Evolutionary conservation across 768 basidiomycete species (phyloP).

Genomic region (Floccularia luteovirens): DNA sequence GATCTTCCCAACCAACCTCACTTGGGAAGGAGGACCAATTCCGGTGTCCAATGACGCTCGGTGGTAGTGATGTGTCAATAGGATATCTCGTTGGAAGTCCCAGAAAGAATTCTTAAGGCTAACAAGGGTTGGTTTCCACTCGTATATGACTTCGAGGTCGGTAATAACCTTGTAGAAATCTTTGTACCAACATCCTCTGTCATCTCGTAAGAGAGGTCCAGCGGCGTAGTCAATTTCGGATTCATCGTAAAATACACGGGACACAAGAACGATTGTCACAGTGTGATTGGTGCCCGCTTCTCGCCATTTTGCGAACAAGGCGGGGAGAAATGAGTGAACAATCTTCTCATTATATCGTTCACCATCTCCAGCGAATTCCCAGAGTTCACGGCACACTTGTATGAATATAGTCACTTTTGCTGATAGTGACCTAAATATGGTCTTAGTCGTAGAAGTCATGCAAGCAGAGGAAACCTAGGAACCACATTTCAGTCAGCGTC

Average conservation of each 20-base stretch:
- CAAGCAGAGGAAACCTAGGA: slow-evolving; percentile 75
- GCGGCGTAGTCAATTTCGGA: slow-evolving; percentile 77
- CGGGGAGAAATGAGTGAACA: slow-evolving; percentile 93
- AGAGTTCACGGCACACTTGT: slow-evolving; percentile 92
- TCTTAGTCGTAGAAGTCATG: slow-evolving; percentile 76
- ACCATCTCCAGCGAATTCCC: slow-evolving; percentile 96
- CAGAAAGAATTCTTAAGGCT: slow-evolving; percentile 85
- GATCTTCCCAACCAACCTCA: slow-evolving; percentile 69
- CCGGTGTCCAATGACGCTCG: slow-evolving; percentile 48
- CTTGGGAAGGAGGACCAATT: slow-evolving; percentile 40
- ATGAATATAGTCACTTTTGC: slow-evolving; percentile 93
- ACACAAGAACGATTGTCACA: slow-evolving; percentile 91
- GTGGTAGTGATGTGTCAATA: slow-evolving; percentile 85
- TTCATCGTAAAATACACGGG: slow-evolving; percentile 83
- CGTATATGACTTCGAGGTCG: slow-evolving; percentile 80
- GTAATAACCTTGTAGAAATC: slow-evolving; percentile 96
- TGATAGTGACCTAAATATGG: slow-evolving; percentile 84
- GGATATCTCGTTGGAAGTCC: slow-evolving; percentile 87
- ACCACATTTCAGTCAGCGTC: slow-evolving; percentile 1
- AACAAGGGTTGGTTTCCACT: slow-evolving; percentile 84
- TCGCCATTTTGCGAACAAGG: slow-evolving; percentile 80
- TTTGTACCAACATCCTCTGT: slow-evolving; percentile 78
- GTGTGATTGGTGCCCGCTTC: slow-evolving; percentile 85
- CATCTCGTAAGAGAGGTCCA: slow-evolving; percentile 71
- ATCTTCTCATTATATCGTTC: slow-evolving; percentile 96